Conservation (phyloP, 352 stramenopile species). For the Phytophthora ramorum region DNA sequence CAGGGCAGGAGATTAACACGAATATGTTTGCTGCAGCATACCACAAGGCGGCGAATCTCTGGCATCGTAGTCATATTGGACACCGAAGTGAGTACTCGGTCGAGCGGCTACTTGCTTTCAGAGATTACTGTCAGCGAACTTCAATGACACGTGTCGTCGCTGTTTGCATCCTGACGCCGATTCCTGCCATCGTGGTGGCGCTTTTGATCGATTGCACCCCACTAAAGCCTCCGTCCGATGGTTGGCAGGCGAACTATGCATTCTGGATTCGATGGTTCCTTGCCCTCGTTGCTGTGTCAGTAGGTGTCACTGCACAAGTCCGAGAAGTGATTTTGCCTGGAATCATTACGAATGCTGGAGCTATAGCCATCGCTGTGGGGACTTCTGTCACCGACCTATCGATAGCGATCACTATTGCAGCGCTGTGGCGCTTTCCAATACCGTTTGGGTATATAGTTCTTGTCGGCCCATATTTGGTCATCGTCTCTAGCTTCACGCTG, state of each 20-base stretch:
- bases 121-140: conserved; percentile 10
- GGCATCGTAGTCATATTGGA: conserved; percentile 16
- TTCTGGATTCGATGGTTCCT: conserved; percentile 29
- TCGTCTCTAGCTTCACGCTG: conserved; percentile 9
- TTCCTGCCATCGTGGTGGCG: conserved; percentile 14
- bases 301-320: conserved; percentile 12
- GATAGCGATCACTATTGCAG: conserved; percentile 9
- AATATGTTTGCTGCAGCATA: background rate
- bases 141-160: background rate
- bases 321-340: conserved; percentile 8
- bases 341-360: conserved; percentile 5
- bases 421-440: conserved; percentile 22
- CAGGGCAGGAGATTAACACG: background rate
- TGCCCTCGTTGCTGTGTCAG: conserved; percentile 8
- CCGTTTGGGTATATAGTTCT: conserved; percentile 25
- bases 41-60: background rate
- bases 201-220: conserved; percentile 30
- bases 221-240: conserved; percentile 11
- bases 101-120: conserved; percentile 13
- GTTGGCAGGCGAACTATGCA: conserved; percentile 26
- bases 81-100: conserved; percentile 16
- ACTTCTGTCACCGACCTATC: conserved; percentile 3
- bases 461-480: conserved; percentile 1
- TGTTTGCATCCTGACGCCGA: conserved; percentile 14
- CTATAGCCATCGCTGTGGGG: background rate